Conservation (phyloP, 1,284 basidiomycete species). For the Tylopilus orsonianus region DNA sequence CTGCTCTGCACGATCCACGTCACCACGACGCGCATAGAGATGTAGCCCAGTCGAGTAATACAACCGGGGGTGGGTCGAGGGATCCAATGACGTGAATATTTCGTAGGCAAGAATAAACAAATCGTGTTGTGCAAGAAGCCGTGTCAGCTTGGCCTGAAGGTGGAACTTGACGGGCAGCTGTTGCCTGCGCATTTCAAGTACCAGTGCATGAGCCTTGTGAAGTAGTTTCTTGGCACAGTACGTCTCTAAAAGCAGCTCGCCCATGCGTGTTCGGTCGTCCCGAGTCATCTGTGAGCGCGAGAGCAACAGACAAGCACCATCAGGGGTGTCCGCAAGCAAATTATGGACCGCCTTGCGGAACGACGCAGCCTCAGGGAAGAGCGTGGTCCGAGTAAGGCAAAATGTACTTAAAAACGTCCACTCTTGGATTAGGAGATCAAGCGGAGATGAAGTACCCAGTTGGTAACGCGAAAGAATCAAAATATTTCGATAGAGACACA, state of each 20-base stretch:
- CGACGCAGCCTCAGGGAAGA: conserved; percentile 19
- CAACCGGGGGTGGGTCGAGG: conserved; percentile 19
- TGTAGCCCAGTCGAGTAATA: conserved; percentile 49
- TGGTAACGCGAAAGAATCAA: conserved; percentile 40
- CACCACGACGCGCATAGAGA: conserved; percentile 52
- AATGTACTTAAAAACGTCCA: conserved; percentile 41
- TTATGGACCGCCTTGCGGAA: conserved; percentile 36
- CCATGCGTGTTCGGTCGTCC: conserved; percentile 35
- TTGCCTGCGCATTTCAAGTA: conserved; percentile 41
- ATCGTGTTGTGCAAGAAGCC: conserved; percentile 43
- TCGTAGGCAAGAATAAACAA: conserved; percentile 44
- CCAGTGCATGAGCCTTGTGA: conserved; percentile 45
- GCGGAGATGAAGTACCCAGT: conserved; percentile 37
- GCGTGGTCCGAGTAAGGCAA: conserved; percentile 18
- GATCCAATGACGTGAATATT: conserved; percentile 38
- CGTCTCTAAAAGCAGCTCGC: conserved; percentile 43
- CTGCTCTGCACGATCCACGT: conserved; percentile 42
- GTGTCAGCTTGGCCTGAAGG: conserved; percentile 41
- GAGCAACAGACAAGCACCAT: conserved; percentile 38
- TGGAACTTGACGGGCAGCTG: conserved; percentile 31
- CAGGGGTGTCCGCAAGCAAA: conserved; percentile 31
- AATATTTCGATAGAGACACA: conserved; percentile 42
- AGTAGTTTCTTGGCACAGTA: conserved; percentile 35
- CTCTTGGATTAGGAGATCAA: conserved; percentile 46
- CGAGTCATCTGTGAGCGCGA: conserved; percentile 28